A percentile compares a stretch with the other conserved stretches of the same genome.
Evolutionary conservation across 2,329 filamentous ascomycete species (phyloP).

Genomic region (Ceratocystiopsis brevicomis): DNA sequence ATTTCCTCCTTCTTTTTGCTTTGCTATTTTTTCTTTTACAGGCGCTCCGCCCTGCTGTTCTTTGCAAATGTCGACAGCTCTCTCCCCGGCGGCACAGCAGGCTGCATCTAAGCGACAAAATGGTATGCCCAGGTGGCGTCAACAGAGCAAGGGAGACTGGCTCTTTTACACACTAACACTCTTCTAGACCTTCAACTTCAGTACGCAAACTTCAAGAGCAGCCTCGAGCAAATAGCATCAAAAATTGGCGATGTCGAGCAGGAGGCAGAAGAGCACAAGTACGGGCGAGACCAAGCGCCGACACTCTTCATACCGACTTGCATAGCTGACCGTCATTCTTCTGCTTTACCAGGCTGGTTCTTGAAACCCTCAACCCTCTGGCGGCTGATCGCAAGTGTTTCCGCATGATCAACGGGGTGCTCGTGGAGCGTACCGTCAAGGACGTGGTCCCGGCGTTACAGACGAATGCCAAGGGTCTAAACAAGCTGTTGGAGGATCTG

Average conservation of each 20-base stretch:
- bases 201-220: slow-evolving; percentile 60
- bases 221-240: slow-evolving; percentile 76
- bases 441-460: slow-evolving; percentile 81
- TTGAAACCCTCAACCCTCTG: slow-evolving; percentile 76
- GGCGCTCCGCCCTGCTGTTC: too few relatives aligned
- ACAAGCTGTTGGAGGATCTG: slow-evolving; percentile 83
- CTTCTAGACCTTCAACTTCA: slow-evolving; percentile 55
- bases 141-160: too few relatives aligned
- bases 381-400: slow-evolving; percentile 85
- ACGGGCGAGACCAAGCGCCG: slow-evolving; percentile 16
- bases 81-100: slow-evolving; percentile 1
- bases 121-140: slow-evolving; percentile 24
- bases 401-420: slow-evolving; percentile 91
- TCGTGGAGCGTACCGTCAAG: slow-evolving; percentile 83
- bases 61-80: neutral
- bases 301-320: too few relatives aligned
- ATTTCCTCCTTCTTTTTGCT: too few relatives aligned
- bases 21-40: too few relatives aligned
- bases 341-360: slow-evolving; percentile 51
- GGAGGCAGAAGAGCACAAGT: slow-evolving; percentile 97
- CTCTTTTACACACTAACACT: too few relatives aligned
- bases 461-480: slow-evolving; percentile 85
- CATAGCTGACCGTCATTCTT: neutral
- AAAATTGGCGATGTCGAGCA: slow-evolving; percentile 97
- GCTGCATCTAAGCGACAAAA: slow-evolving; percentile 51